Conservation (phyloP, 208 protist species). For the Tetramitus jugosus region DNA sequence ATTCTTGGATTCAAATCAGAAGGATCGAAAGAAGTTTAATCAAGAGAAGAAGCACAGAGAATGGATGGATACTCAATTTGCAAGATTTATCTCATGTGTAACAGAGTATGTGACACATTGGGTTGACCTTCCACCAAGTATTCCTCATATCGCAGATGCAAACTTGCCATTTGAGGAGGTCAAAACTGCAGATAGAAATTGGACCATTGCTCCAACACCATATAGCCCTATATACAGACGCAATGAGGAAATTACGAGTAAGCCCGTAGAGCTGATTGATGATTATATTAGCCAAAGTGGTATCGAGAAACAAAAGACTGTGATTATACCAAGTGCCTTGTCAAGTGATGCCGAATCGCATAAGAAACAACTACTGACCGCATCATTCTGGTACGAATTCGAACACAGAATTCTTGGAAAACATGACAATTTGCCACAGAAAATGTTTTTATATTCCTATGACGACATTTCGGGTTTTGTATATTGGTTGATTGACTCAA, state of each 20-base stretch:
- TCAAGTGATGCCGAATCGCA: not conserved
- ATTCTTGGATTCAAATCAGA: too few species aligned
- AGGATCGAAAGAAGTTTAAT: too few species aligned
- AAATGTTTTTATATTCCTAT: not conserved
- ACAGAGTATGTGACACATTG: slow-evolving; percentile 12
- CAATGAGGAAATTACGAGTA: not conserved
- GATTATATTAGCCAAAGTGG: not conserved
- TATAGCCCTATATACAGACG: not conserved
- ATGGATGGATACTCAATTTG: not conserved
- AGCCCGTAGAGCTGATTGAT: not conserved
- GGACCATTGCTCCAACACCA: too few species aligned
- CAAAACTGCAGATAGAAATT: too few species aligned
- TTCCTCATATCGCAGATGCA: not conserved
- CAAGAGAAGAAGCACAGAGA: not conserved
- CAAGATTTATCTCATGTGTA: slow-evolving; percentile 1
- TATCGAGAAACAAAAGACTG: not conserved
- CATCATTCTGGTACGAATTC: too few species aligned
- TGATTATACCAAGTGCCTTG: too few species aligned
- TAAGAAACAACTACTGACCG: not conserved
- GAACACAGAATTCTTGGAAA: not conserved
- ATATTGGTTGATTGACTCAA: slow-evolving; percentile 16
- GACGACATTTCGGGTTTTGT: slow-evolving; percentile 5
- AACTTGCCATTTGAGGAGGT: too few species aligned
- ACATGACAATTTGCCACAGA: not conserved
- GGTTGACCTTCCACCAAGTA: not conserved